Conservation (phyloP, 192 early-diverging fungal species). For the Borealophlyctis nickersoniae region DNA sequence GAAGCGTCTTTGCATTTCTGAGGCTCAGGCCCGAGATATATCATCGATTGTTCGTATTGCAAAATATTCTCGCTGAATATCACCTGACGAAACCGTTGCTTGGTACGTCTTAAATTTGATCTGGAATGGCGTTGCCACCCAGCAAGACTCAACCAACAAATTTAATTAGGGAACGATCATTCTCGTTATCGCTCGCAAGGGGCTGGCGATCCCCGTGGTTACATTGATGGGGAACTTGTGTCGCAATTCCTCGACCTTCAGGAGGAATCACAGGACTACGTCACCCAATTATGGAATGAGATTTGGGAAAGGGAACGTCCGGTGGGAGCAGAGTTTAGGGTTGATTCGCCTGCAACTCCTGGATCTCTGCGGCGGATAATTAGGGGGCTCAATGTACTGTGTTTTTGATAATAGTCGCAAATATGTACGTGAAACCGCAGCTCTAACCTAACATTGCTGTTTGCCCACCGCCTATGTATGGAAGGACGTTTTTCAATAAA, state of each 20-base stretch:
- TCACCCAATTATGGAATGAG: neutral
- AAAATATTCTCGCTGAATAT: constrained; percentile 7
- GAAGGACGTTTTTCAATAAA: no score
- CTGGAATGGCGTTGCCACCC: neutral
- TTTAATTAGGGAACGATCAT: neutral
- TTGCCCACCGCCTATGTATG: no score
- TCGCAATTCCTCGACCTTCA: neutral
- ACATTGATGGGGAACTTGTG: constrained; percentile 2
- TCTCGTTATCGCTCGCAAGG: neutral
- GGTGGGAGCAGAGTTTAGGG: no score
- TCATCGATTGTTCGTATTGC: constrained; percentile 5
- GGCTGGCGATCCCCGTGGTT: neutral
- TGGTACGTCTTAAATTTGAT: constrained; percentile 5
- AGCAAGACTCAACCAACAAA: neutral
- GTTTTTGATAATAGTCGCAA: no score
- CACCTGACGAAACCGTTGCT: constrained; percentile 16
- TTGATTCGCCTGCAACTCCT: no score
- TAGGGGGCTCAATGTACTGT: no score
- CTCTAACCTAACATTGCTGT: no score
- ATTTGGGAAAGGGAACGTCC: no score
- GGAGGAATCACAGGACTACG: neutral
- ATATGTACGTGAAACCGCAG: no score
- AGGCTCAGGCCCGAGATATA: constrained; percentile 1
- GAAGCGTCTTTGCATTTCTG: constrained; percentile 20
- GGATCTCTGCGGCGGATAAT: no score